Base-by-base conservation (phyloP, 345 rosid genomes). In the Eucalyptus pumila region DNA sequence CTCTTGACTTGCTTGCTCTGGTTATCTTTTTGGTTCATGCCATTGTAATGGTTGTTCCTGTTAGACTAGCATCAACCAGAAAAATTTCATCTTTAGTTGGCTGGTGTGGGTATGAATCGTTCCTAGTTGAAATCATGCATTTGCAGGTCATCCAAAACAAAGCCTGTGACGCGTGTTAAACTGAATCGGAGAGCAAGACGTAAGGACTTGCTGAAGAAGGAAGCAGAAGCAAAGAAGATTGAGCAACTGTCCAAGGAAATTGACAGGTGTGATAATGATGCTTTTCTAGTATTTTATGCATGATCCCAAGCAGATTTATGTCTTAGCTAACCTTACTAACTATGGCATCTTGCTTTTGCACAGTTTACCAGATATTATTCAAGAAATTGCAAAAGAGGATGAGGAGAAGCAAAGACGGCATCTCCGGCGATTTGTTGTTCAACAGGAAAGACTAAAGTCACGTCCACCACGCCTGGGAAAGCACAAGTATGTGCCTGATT, bases 391-490 rank as follows among this genome's bases (percentile, higher is more conserved):
- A 9, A 93, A 91, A 91, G 99, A 98, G 87, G 98, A 97, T 62
- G 95, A 94, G 87, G 97, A 95, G 90, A 96, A 95, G 94, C 91
- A 93, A 56, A 96, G 94, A 48, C 92, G 92, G 91, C 96, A 91
- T 88, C 80, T 91, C 47, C 87, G 99, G 47, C 89, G 92, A 51
- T 88, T 92, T 54, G 94, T 95, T 24, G 96, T 96, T 6, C 96
- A 95, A 92, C 92, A 96, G 89, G 99, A 98, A 87, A 95, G 95
- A 90, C 92, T 95, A 26, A 97, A 94, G 93, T 87, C 90, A 17
- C 90, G 97, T 60, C 99, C 99, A 34, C 98, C 99, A 26, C 97
- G 99, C 44, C 91, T 98, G 93, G 99, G 98, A 90, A 97, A 95
- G 94, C 96, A 96, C 96, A 98, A 94, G 99, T 95, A 97, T 86